A percentile compares a stretch with the other conserved stretches of the same genome.
phyloP scores from a whole-genome alignment of 257 asterid species.

The Solanum lignicaule region DNA sequence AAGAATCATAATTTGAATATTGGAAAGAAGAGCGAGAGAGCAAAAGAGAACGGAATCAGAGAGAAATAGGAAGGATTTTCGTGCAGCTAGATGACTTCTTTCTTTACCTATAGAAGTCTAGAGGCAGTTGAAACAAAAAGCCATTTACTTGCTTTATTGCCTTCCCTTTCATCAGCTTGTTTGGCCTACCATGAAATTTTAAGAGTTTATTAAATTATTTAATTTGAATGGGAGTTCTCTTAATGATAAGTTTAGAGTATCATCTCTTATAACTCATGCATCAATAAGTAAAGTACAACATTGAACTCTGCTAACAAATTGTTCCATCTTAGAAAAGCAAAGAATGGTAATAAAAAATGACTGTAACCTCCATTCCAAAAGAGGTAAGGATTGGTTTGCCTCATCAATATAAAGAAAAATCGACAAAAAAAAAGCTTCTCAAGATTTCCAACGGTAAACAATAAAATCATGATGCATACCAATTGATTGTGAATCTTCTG shows the following conservation, averaged over 20 bases:
- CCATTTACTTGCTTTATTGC: background rate
- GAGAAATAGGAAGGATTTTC: background rate
- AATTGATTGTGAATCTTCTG: slow-evolving; percentile 99
- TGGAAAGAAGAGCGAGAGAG: background rate
- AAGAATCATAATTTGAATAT: background rate
- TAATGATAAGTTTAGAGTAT: background rate
- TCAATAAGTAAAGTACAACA: background rate
- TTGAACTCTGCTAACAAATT: background rate
- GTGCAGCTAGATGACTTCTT: background rate
- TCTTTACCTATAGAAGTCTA: background rate
- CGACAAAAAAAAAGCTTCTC: background rate
- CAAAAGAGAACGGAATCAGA: background rate
- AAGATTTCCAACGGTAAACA: background rate
- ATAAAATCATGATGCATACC: slow-evolving; percentile 30
- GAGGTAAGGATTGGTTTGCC: background rate
- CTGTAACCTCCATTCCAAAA: background rate
- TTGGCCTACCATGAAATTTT: background rate
- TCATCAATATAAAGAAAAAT: background rate
- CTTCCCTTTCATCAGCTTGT: background rate
- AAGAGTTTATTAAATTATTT: background rate
- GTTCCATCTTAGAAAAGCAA: background rate
- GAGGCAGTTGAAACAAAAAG: background rate
- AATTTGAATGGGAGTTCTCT: background rate
- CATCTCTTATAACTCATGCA: background rate
- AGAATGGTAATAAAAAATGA: background rate